These are phyloP conservation scores for Lachnellula occidentalis DNA, from an alignment of 2,329 filamentous ascomycete genomes.

Conservation along the genomic window DNA sequence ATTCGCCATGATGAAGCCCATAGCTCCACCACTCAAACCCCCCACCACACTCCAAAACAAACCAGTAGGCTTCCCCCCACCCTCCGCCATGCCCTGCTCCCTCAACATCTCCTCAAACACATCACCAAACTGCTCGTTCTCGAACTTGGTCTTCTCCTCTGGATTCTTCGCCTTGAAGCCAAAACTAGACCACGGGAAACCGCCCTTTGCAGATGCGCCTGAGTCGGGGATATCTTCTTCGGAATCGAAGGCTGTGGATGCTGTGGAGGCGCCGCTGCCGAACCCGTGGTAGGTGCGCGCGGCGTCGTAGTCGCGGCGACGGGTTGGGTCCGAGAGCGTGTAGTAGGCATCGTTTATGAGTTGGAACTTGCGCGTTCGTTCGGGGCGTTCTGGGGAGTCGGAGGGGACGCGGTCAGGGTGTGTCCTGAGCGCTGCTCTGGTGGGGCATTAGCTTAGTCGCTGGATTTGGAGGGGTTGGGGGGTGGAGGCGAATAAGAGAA, in stretches of 20 bases:
- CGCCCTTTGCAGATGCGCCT: constrained; percentile 35
- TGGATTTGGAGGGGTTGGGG: neutral
- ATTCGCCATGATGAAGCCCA: constrained; percentile 95
- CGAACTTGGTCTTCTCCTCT: constrained; percentile 53
- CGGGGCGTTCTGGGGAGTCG: constrained; percentile 74
- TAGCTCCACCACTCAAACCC: constrained; percentile 76
- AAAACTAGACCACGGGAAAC: constrained; percentile 72
- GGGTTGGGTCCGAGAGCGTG: constrained; percentile 72
- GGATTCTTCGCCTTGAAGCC: constrained; percentile 45
- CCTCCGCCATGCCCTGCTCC: constrained; percentile 77
- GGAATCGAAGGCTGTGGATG: constrained; percentile 40
- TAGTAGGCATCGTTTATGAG: constrained; percentile 92
- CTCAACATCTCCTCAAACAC: constrained; percentile 87
- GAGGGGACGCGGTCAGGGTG: constrained; percentile 86
- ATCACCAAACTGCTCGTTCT: constrained; percentile 79
- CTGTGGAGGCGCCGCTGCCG: constrained; percentile 37
- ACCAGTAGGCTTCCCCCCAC: constrained; percentile 54
- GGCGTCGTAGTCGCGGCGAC: constrained; percentile 79
- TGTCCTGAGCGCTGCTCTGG: constrained; percentile 78
- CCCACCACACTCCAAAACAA: constrained; percentile 86
- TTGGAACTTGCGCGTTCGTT: constrained; percentile 84
- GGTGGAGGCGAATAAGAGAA: neutral
- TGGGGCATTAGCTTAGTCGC: constrained; percentile 14
- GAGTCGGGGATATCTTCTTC: constrained; percentile 36
- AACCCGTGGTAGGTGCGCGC: constrained; percentile 56